Percentiles rank a stretch among this genome's conserved stretches.
Evolutionary conservation across 2,329 filamentous ascomycete genomes (phyloP).

Genomic region (Aspergillus sp.): DNA sequence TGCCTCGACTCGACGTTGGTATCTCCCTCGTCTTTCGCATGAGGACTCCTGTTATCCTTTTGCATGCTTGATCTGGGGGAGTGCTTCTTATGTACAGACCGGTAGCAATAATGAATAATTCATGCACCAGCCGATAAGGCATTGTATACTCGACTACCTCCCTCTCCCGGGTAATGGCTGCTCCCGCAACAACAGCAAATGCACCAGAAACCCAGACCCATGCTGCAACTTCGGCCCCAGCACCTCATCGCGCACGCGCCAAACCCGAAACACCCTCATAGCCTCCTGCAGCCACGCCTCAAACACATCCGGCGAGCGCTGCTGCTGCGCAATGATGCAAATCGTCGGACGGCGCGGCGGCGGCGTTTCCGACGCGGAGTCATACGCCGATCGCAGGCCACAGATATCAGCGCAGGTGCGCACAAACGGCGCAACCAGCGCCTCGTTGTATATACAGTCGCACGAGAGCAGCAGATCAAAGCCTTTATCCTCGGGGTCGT

Average conservation of each 20-base stretch:
- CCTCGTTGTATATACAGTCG: conserved; percentile 94
- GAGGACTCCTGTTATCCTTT: too few relatives aligned
- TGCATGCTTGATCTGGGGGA: too few relatives aligned
- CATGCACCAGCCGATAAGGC: too few relatives aligned
- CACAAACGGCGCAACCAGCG: conserved; percentile 77
- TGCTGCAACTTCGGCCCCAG: conserved; percentile 59
- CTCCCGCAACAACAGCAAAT: conserved; percentile 65
- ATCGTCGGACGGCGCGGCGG: conserved; percentile 51
- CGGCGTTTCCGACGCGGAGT: background rate
- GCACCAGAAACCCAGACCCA: conserved; percentile 75
- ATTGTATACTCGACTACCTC: background rate
- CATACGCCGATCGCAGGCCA: conserved; percentile 48
- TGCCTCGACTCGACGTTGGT: background rate
- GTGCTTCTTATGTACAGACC: too few relatives aligned
- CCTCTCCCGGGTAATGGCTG: too few relatives aligned
- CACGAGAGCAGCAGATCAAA: conserved; percentile 79
- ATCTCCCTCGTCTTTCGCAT: too few relatives aligned
- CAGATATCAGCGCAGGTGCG: conserved; percentile 76
- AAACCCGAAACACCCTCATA: conserved; percentile 64
- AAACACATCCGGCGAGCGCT: conserved; percentile 81
- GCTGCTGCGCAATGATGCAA: conserved; percentile 83
- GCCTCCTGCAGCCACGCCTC: conserved; percentile 75
- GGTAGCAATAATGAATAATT: too few relatives aligned
- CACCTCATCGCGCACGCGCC: conserved; percentile 67
- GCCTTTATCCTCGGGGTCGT: conserved; percentile 35